Percentiles rank a stretch among this genome's conserved stretches.
These are phyloP conservation scores for Strobilomyces echinocephalus DNA, from an alignment of 768 basidiomycete genomes.

Conservation along the genomic window DNA sequence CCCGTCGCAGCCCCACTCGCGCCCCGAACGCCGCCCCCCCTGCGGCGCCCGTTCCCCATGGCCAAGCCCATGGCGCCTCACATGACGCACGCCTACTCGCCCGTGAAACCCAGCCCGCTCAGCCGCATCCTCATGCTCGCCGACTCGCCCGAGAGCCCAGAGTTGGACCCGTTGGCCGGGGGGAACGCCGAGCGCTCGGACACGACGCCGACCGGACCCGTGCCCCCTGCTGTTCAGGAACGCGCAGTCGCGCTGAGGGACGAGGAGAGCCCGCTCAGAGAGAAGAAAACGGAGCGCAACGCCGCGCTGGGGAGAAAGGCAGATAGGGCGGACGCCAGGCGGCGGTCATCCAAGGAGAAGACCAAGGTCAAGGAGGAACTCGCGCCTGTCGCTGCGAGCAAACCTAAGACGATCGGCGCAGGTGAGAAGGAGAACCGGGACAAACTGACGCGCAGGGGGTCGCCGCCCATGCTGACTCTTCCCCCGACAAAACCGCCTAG, in stretches of 20 bases:
- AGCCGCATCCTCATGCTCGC: conserved; percentile 73
- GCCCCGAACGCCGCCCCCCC: conserved; percentile 22
- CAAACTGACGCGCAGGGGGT: conserved; percentile 29
- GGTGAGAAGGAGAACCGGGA: conserved; percentile 35
- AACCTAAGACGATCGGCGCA: conserved; percentile 28
- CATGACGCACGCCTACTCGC: conserved; percentile 80
- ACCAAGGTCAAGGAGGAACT: conserved; percentile 33
- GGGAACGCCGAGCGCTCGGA: conserved; percentile 23
- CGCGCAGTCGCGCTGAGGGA: conserved; percentile 31
- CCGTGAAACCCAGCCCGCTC: conserved; percentile 73
- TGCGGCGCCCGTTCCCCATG: conserved; percentile 53
- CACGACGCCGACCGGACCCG: conserved; percentile 21
- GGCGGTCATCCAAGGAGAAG: conserved; percentile 37
- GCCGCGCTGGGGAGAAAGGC: conserved; percentile 4
- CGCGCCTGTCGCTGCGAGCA: conserved; percentile 14
- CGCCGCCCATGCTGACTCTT: conserved; percentile 19
- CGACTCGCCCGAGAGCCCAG: conserved; percentile 49
- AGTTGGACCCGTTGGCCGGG: conserved; percentile 6
- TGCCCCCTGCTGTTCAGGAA: background rate
- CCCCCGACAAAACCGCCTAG: conserved; percentile 17
- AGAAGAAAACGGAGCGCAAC: conserved; percentile 43
- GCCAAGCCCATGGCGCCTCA: conserved; percentile 65
- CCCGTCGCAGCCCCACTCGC: background rate
- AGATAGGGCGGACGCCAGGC: conserved; percentile 19
- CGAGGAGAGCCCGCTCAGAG: conserved; percentile 51